Base-by-base conservation (phyloP, 352 stramenopile species). In the Pythium phragmiticola region DNA sequence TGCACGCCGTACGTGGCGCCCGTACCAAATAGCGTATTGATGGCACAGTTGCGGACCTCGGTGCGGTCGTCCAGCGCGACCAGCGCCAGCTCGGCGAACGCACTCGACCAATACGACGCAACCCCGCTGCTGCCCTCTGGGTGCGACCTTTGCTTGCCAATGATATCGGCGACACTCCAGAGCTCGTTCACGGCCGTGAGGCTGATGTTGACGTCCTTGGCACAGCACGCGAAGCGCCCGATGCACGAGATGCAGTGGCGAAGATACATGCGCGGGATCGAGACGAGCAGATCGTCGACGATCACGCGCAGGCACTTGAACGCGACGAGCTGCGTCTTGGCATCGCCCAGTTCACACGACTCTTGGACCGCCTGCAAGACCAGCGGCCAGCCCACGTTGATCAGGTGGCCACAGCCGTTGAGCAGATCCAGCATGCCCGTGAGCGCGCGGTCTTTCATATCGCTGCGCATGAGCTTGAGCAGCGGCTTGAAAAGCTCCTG, bases 1-100 rank as follows among this genome's bases (percentile, higher is more conserved):
- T 93, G 83, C 36, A 85, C 72, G 17, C 96, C 96, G 58, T 98
- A 95, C 7, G 96, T 98, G 63, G 98, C 94, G 46, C 97, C 93
- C 2, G 92, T 98, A n/a, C 94, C 97, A 70, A 99, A 98, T 1
- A 99, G 77, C 14, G 97, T 99, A 65, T 99, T 98, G 37, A 99
- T 94, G 17, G 96, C 89, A 67, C 95, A 99, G 74, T 99, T 99
- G 55, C 97, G 78, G 59, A 99, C 92, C 74, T 99, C 96, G 0
- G 91, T 86, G 46, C 97, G 85, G 30, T 84, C 80, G 60, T 99
- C 96, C 23, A 97, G 70, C 9, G 95, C 87, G 3, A 99, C 83
- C 14, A 80, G 76, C n/a, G 80, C 79, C 12, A 98, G 84, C 54
- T 97, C 84, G 4, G 70, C 69, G 56, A 96, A 94, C 36, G 80